Evolutionary conservation across 768 basidiomycete genomes (phyloP).

Genomic region (Lentinus brumalis): DNA sequence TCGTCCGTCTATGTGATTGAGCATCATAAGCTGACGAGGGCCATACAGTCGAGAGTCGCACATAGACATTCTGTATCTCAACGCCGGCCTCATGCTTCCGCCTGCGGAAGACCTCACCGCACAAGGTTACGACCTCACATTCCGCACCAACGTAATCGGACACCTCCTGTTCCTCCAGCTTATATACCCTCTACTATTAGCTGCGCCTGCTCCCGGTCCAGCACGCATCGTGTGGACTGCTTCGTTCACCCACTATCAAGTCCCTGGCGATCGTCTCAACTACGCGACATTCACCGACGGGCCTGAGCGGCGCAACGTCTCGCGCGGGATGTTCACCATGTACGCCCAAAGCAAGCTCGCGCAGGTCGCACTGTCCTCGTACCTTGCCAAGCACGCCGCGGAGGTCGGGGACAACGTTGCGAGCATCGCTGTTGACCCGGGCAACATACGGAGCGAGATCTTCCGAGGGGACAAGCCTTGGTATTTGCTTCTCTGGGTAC

Average conservation of each 20-base stretch:
- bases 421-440: slow-evolving; percentile 49
- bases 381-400: slow-evolving; percentile 42
- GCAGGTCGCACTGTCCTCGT: slow-evolving; percentile 38
- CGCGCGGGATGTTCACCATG: slow-evolving; percentile 2
- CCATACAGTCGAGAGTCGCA: slow-evolving; percentile 41
- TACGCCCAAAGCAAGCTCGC: slow-evolving; percentile 47
- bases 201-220: slow-evolving; percentile 45
- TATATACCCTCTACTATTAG: slow-evolving; percentile 46
- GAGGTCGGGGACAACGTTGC: slow-evolving; percentile 51
- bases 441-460: slow-evolving; percentile 32
- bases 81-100: slow-evolving; percentile 49
- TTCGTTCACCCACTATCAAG: slow-evolving; percentile 36
- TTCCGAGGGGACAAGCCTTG: slow-evolving; percentile 24
- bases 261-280: slow-evolving; percentile 31
- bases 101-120: slow-evolving; percentile 41
- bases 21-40: background rate
- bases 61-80: slow-evolving; percentile 51
- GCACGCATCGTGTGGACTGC: slow-evolving; percentile 49
- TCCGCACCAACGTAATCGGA: slow-evolving; percentile 58
- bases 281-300: slow-evolving; percentile 39
- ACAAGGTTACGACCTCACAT: slow-evolving; percentile 57
- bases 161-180: slow-evolving; percentile 24
- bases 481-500: slow-evolving; percentile 40
- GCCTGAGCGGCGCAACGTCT: slow-evolving; percentile 18
- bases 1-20: background rate